phyloP scores from a whole-genome alignment of 495 filamentous ascomycete genomes.

The Hapsidospora chrysogenum region DNA sequence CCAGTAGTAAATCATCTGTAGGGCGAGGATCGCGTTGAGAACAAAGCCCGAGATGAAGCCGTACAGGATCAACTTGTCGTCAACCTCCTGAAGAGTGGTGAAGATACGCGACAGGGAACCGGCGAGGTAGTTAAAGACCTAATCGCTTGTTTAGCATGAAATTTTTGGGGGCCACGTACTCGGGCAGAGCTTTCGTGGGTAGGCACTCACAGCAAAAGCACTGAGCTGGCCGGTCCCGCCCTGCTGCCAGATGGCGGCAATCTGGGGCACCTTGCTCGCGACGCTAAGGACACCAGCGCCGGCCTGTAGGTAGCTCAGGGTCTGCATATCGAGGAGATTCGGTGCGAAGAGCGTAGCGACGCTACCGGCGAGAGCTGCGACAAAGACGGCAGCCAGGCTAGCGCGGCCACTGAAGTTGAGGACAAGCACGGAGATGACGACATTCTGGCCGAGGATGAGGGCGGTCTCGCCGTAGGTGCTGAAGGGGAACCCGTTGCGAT shows the following conservation, averaged over 20 bases:
- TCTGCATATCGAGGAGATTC: constrained; percentile 46
- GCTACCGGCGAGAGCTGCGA: constrained; percentile 52
- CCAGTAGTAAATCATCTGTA: constrained; percentile 96
- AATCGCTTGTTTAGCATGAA: neutral
- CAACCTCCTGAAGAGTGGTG: constrained; percentile 89
- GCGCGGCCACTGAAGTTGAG: constrained; percentile 55
- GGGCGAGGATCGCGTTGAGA: constrained; percentile 72
- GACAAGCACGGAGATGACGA: constrained; percentile 70
- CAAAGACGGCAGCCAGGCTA: constrained; percentile 47
- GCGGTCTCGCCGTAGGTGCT: constrained; percentile 92
- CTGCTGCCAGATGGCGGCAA: constrained; percentile 61
- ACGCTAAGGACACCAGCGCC: constrained; percentile 70
- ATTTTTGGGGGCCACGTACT: neutral
- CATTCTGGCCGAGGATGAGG: constrained; percentile 79
- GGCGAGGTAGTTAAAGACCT: constrained; percentile 96
- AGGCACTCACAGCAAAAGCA: constrained; percentile 67
- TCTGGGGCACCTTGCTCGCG: constrained; percentile 86
- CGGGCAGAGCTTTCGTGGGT: neutral
- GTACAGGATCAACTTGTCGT: constrained; percentile 87
- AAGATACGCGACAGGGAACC: constrained; percentile 89
- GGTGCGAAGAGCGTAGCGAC: constrained; percentile 53
- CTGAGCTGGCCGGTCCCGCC: constrained; percentile 89
- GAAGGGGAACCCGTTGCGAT: constrained; percentile 80
- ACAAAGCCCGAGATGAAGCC: constrained; percentile 78
- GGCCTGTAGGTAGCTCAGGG: constrained; percentile 63